Conservation (phyloP, 1,139 yeast species). For the Yamadazyma atmosphaerica region DNA sequence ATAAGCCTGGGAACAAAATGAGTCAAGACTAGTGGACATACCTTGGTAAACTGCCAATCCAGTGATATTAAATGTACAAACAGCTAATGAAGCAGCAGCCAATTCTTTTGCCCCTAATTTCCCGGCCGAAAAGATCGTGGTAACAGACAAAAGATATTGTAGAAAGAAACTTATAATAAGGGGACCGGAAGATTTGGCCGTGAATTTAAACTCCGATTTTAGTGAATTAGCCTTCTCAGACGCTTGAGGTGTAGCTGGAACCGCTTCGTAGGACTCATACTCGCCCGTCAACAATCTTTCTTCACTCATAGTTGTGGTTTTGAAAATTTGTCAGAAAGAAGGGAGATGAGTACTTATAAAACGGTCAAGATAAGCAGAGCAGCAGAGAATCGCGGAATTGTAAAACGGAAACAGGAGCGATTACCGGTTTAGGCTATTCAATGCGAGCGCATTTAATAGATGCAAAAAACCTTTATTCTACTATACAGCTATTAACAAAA, state of each 20-base stretch:
- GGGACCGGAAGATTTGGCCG: constrained; percentile 42
- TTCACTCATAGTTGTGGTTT: constrained; percentile 23
- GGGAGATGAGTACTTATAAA: too few species aligned
- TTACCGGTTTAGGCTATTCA: constrained; percentile 1
- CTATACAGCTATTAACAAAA: constrained; percentile 8
- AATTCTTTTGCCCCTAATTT: constrained; percentile 45
- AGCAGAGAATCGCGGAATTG: background rate
- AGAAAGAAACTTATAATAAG: constrained; percentile 49
- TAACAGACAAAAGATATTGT: constrained; percentile 49
- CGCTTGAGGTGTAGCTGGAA: constrained; percentile 7
- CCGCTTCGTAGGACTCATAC: constrained; percentile 19
- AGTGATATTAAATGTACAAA: constrained; percentile 50
- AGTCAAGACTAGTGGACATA: constrained; percentile 55
- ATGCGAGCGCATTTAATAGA: constrained; percentile 2
- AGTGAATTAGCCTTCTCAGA: constrained; percentile 9
- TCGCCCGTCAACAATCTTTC: constrained; percentile 32
- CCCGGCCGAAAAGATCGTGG: constrained; percentile 51
- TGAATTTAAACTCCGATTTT: constrained; percentile 27
- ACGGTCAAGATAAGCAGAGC: background rate
- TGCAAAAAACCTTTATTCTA: background rate
- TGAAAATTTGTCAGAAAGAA: background rate
- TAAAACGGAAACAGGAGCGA: too few species aligned
- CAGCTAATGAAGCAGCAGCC: constrained; percentile 51
- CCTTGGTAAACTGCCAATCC: constrained; percentile 51
- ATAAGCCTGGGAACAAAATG: constrained; percentile 55